These are phyloP conservation scores for Fusarium drepaniforme DNA, from an alignment of 2,329 filamentous ascomycete genomes.

Conservation along the genomic window DNA sequence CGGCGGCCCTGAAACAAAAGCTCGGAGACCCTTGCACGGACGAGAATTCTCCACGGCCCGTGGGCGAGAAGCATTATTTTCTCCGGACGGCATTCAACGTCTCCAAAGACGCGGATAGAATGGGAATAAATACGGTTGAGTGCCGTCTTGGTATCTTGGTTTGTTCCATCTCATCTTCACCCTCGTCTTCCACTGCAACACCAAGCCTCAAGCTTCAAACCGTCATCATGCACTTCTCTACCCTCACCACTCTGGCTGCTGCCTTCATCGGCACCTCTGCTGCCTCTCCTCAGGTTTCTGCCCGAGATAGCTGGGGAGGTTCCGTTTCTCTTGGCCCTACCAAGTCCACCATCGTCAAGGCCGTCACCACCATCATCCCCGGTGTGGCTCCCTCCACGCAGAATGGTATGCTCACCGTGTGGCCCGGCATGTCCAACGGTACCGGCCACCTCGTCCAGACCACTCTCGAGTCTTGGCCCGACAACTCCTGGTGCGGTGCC, in stretches of 20 bases:
- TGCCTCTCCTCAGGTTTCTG: slow-evolving; percentile 10
- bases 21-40: slow-evolving; percentile 4
- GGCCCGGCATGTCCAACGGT: slow-evolving; percentile 40
- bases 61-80: not conserved
- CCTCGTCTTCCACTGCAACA: not conserved
- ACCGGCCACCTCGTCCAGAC: slow-evolving; percentile 37
- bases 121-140: not conserved
- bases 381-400: slow-evolving; percentile 26
- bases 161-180: not conserved
- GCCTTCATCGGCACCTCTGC: slow-evolving; percentile 19
- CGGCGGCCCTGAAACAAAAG: slow-evolving; percentile 5
- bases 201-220: not conserved
- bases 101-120: not conserved
- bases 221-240: slow-evolving; percentile 21
- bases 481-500: slow-evolving; percentile 38
- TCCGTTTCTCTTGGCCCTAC: slow-evolving; percentile 36
- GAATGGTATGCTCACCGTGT: slow-evolving; percentile 30
- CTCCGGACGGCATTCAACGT: not conserved
- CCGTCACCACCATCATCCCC: slow-evolving; percentile 36
- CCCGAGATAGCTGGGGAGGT: slow-evolving; percentile 30
- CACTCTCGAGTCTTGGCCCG: slow-evolving; percentile 34
- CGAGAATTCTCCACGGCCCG: slow-evolving; percentile 15
- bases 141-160: not conserved
- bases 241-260: slow-evolving; percentile 24
- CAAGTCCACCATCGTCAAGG: slow-evolving; percentile 38